phyloP scores from a whole-genome alignment of 1,284 basidiomycete genomes.

The Cryptococcus floricola region DNA sequence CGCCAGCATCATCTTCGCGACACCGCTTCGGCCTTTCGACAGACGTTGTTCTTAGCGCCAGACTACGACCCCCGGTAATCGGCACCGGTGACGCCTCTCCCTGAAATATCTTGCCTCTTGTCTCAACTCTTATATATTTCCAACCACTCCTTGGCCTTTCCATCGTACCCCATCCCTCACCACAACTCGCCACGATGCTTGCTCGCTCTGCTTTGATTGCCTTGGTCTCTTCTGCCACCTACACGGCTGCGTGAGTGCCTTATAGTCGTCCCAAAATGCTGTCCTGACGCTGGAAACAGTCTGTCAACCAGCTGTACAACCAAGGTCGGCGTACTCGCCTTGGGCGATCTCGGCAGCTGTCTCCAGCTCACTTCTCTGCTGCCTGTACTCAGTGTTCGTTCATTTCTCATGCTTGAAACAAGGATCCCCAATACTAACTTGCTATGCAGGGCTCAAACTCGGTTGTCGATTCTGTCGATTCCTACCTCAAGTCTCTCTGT shows the following conservation, averaged over 20 bases:
- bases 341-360: constrained; percentile 35
- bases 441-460: constrained; percentile 18
- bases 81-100: too few species aligned
- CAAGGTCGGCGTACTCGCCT: constrained; percentile 24
- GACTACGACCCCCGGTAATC: too few species aligned
- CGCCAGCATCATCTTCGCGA: too few species aligned
- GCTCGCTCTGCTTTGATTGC: constrained; percentile 10
- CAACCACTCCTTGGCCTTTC: too few species aligned
- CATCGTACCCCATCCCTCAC: not conserved
- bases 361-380: constrained; percentile 31
- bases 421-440: not conserved
- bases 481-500: constrained; percentile 38
- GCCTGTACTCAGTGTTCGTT: constrained; percentile 22
- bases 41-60: too few species aligned
- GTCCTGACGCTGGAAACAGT: not conserved
- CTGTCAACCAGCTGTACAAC: constrained; percentile 24
- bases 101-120: too few species aligned
- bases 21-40: too few species aligned
- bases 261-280: not conserved
- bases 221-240: constrained; percentile 12
- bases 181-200: constrained; percentile 7
- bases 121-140: too few species aligned
- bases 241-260: constrained; percentile 18
- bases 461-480: constrained; percentile 30
- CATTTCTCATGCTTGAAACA: not conserved